phyloP scores from a whole-genome alignment of 768 basidiomycete species.

The Tylopilus vinaceipallidus region DNA sequence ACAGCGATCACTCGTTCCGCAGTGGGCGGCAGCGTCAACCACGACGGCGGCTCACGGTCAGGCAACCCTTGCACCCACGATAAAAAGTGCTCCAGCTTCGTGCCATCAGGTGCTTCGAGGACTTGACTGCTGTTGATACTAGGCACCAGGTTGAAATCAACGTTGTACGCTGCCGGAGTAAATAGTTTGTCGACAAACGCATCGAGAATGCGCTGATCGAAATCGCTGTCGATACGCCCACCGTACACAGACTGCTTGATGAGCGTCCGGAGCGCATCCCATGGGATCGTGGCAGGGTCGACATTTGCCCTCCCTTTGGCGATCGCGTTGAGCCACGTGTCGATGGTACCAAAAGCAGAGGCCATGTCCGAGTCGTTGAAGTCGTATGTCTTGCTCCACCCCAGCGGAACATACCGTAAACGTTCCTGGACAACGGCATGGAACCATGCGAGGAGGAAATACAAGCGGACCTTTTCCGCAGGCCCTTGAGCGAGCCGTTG shows the following conservation, averaged over 20 bases:
- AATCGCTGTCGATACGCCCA: constrained; percentile 91
- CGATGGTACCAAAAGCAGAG: constrained; percentile 89
- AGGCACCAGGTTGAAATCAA: constrained; percentile 87
- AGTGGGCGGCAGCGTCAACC: constrained; percentile 90
- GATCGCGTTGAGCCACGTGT: constrained; percentile 77
- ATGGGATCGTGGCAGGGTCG: constrained; percentile 88
- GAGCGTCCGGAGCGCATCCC: constrained; percentile 90
- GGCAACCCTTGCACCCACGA: constrained; percentile 87
- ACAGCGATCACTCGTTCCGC: constrained; percentile 91
- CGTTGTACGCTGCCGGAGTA: constrained; percentile 84
- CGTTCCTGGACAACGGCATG: constrained; percentile 98
- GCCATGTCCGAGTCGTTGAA: constrained; percentile 99
- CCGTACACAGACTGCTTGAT: constrained; percentile 97
- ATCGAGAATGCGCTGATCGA: constrained; percentile 90
- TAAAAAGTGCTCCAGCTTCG: constrained; percentile 87
- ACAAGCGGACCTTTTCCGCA: constrained; percentile 87
- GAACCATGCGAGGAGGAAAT: constrained; percentile 99
- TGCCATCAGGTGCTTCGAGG: constrained; percentile 83
- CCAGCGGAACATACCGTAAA: constrained; percentile 90
- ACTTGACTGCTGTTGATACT: constrained; percentile 53
- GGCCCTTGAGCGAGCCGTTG: constrained; percentile 81
- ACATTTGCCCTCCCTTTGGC: constrained; percentile 91
- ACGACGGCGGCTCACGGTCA: constrained; percentile 90
- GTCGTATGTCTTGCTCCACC: constrained; percentile 96
- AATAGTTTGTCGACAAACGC: constrained; percentile 92